phyloP scores from a whole-genome alignment of 2,329 filamentous ascomycete species.

The Cladosporium cucumerinum region DNA sequence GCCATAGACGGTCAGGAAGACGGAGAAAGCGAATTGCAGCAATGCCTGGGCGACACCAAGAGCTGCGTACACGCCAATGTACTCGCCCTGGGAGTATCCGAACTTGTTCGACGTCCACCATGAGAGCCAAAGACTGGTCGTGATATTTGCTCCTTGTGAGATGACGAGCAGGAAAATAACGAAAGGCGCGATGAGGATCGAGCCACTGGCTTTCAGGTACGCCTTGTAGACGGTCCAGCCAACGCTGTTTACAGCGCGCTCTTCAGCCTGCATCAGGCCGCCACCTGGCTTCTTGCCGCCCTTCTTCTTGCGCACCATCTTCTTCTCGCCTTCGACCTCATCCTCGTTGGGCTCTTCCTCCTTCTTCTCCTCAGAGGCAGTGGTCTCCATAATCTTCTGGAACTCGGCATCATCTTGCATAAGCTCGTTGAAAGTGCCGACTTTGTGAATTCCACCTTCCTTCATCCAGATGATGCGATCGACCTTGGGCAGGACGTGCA shows the following conservation, averaged over 20 bases:
- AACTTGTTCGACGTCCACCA: conserved; percentile 88
- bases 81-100: conserved; percentile 57
- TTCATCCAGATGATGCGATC: conserved; percentile 95
- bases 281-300: conserved; percentile 53
- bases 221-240: conserved; percentile 75
- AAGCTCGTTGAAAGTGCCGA: conserved; percentile 86
- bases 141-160: conserved; percentile 79
- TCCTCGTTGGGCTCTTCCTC: conserved; percentile 48
- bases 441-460: conserved; percentile 73
- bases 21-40: conserved; percentile 76
- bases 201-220: conserved; percentile 73
- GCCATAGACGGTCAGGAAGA: conserved; percentile 72
- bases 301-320: conserved; percentile 51
- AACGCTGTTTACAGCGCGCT: conserved; percentile 71
- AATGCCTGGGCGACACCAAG: conserved; percentile 69
- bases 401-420: conserved; percentile 78
- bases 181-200: conserved; percentile 63
- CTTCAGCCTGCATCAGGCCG: conserved; percentile 69
- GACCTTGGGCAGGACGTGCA: conserved; percentile 86
- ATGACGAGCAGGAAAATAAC: conserved; percentile 64
- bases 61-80: conserved; percentile 65
- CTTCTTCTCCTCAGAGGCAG: conserved; percentile 59
- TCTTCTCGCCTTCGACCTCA: conserved; percentile 55
- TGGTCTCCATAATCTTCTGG: conserved; percentile 76
- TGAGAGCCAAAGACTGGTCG: conserved; percentile 86